Base-by-base conservation (phyloP, 345 rosid species). In the Turritis glabra region DNA sequence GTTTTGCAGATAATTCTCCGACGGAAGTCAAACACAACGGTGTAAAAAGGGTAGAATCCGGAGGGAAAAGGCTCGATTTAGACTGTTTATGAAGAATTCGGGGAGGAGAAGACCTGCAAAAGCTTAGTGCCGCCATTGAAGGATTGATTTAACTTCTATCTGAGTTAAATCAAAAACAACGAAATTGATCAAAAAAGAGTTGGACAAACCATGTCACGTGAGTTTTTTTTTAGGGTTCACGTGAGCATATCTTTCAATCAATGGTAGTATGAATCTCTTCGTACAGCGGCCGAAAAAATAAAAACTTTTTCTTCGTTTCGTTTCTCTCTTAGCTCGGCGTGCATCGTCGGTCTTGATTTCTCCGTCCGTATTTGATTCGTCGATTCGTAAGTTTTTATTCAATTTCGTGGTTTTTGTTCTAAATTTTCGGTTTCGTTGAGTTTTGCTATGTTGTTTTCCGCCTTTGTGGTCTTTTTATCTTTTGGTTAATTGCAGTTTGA, bases 41-140 rank as follows among this genome's bases (percentile, higher is more conserved):
- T 40, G n/a, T 40, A 14, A 40, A 40, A 40, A 40, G 46, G 17
- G n/a, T 40, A 40, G 64, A 40, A 1, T 56, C 55, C 0, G 62
- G 17, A 64, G 18, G 38, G 40, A 64, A 30, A 51, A 65, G 23
- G 57, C 1, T 71, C 1, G 73, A 19, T 50, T 71, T 71, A 2
- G 73, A 64, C 5, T 77, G 73, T 71, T 27, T 50, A 22, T 48
- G 80, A 38, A 56, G 62, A 71, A 57, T 15, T 40, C 11, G 73
- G 71, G 80, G 76, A 64, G 67, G 47, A 65, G 61, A 71, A 41
- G 72, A 77, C 43, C n/a, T 56, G 56, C 72, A 57, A 65, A 65
- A 77, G 67, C 73, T 71, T 30, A 71, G 32, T 71, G 73, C 30
- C 11, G 77, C 80, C 80, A 77, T 77, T 32, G 63, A 41, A 60